These are phyloP conservation scores for Triticum monococcum DNA, from an alignment of 176 grass and related monocot genomes.

Conservation along the genomic window DNA sequence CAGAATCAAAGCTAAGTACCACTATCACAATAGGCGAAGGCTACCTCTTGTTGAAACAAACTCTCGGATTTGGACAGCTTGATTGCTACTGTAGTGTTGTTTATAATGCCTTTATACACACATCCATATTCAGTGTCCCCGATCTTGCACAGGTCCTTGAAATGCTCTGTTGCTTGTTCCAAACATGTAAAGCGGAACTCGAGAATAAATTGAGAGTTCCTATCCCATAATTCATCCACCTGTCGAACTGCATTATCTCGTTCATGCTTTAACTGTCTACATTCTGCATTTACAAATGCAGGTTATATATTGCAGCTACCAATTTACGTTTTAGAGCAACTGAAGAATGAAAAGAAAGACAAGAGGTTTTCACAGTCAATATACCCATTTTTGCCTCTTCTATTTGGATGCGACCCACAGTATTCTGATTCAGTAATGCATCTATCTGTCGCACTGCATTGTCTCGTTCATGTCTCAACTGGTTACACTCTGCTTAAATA, in stretches of 20 bases:
- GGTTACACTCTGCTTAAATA: no score
- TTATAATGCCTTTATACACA: conserved; percentile 43
- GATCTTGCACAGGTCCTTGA: conserved; percentile 20
- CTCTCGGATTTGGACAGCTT: conserved; percentile 34
- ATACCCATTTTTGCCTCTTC: conserved; percentile 16
- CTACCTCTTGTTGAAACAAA: conserved; percentile 45
- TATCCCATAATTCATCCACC: conserved; percentile 20
- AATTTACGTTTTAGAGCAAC: not conserved
- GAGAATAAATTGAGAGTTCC: not conserved
- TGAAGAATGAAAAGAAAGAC: not conserved
- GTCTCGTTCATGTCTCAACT: no score
- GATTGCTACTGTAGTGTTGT: conserved; percentile 32
- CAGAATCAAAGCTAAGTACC: not conserved
- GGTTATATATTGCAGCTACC: not conserved
- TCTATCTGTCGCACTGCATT: no score
- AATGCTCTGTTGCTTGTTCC: conserved; percentile 44
- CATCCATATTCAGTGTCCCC: conserved; percentile 33
- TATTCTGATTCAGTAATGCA: no score
- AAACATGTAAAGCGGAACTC: conserved; percentile 29
- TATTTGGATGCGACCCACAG: not conserved
- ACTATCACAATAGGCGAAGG: not conserved
- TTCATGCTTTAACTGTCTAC: conserved; percentile 23
- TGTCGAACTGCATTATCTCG: conserved; percentile 34
- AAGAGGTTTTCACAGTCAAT: not conserved
- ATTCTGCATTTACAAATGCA: not conserved